These are phyloP conservation scores for Epicoccum nigrum DNA, from an alignment of 2,329 filamentous ascomycete genomes.

Conservation along the genomic window DNA sequence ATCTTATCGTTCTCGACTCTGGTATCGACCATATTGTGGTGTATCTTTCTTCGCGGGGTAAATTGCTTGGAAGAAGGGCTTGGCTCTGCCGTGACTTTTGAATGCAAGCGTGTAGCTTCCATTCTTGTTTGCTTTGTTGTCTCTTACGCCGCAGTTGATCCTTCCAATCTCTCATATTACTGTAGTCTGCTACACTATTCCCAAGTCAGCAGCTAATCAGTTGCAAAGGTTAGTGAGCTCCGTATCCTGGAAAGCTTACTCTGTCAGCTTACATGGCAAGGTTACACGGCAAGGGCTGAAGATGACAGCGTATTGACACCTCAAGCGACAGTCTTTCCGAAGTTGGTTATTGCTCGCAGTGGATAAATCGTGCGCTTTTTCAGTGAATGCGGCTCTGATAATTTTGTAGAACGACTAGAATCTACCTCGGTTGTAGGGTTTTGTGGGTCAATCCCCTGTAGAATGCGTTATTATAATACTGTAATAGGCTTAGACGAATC, in stretches of 20 bases:
- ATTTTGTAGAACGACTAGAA: not conserved
- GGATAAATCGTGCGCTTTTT: not conserved
- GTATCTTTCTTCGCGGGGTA: not conserved
- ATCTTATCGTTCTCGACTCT: not conserved
- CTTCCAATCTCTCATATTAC: no score
- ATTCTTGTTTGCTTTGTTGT: not conserved
- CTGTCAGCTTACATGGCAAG: not conserved
- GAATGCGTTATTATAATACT: no score
- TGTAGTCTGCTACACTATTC: no score
- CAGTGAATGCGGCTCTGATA: not conserved
- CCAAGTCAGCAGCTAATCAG: not conserved
- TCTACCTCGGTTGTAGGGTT: not conserved
- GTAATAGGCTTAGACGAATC: not conserved
- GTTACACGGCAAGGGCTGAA: not conserved
- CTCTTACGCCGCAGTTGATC: no score
- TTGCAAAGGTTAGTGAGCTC: not conserved
- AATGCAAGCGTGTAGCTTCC: not conserved
- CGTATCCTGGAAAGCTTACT: not conserved
- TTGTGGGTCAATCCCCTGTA: not conserved
- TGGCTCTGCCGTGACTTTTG: not conserved
- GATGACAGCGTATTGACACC: not conserved
- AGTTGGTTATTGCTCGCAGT: not conserved
- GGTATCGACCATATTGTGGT: not conserved
- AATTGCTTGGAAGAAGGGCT: not conserved
- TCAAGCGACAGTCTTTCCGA: not conserved